phyloP scores from a whole-genome alignment of 768 basidiomycete genomes.

The Coprinopsis cinerea region DNA sequence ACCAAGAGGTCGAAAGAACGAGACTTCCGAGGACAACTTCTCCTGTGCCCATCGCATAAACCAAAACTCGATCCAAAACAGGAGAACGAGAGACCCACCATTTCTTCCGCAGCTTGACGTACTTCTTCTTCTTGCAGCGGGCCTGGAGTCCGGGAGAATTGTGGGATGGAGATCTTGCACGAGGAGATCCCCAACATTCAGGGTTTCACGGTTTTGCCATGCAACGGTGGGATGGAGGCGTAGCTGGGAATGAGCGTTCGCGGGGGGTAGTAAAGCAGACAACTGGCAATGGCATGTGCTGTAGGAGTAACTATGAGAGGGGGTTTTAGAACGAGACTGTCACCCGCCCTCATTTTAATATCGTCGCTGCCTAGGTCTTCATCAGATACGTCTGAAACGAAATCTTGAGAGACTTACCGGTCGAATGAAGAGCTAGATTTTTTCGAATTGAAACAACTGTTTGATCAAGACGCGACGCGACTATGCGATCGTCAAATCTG shows the following conservation, averaged over 20 bases:
- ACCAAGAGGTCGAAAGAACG: background rate
- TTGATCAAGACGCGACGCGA: background rate
- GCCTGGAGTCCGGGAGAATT: constrained; percentile 1
- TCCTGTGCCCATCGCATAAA: no score
- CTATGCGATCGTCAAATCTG: background rate
- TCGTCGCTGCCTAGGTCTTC: background rate
- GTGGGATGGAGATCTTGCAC: constrained; percentile 8
- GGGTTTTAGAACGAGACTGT: background rate
- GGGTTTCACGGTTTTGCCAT: background rate
- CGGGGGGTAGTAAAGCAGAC: background rate
- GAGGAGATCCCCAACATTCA: constrained; percentile 5
- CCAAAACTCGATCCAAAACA: background rate
- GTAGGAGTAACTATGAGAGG: background rate
- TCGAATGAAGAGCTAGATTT: no score
- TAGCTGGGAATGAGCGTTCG: no score
- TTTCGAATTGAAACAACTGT: no score
- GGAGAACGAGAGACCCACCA: background rate
- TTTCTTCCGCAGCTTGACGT: constrained; percentile 5
- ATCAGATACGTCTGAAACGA: constrained; percentile 4
- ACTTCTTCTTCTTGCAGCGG: constrained; percentile 4
- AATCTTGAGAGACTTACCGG: background rate
- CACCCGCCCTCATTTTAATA: background rate
- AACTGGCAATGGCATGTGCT: no score
- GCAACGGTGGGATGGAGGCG: background rate
- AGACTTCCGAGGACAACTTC: constrained; percentile 4